Base-by-base conservation (phyloP, 23 red algal species). In the Agarophyton chilense region DNA sequence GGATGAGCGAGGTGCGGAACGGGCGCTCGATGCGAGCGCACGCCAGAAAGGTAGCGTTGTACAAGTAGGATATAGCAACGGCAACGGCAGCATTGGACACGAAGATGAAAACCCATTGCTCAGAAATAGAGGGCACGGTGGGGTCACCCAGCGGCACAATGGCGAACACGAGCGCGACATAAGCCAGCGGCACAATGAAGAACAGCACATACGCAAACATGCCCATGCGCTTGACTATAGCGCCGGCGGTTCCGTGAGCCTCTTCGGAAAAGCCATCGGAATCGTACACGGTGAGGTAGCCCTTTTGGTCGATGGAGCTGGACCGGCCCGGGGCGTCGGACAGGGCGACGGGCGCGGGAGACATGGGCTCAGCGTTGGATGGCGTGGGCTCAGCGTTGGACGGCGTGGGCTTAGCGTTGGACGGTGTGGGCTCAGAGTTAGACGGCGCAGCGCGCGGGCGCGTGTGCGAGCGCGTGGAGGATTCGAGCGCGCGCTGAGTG, bases 91-190 rank as follows among this genome's bases (percentile, higher is more conserved):
- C 32, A 55, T 94, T 94, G n/a, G 64, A 86, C 26, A 94, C 71
- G 46, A 94, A 86, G 26, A 94, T 58, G 72, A 94, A 94, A 13
- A 94, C 91, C 38, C 81, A 74, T 57, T 94, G 91, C 40, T 85
- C 91, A 40, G 52, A 43, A 54, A 94, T 66, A 25, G 39, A 78
- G 28, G 54, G 6, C 8, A 80, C 70, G 18, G 46, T 67, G 2
- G 91, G 91, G 22, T 94, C 33, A 22, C 91, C 91, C 17, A 94
- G 38, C 43, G 91, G 91, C 32, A 94, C 63, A 22, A 94, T 86
- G 72, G 91, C 91, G 53, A 86, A 86, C 19, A 94, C 64, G 3
- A 94, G 19, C 16, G 80, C 81, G 26, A 86, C 80, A 45, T 64
- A 94, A 35, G 82, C 79, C 11, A 94, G 66, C 14, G 91, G 91